Percentiles rank a stretch among this genome's conserved stretches.
Evolutionary conservation across 148 eudicot genomes (phyloP).

Genomic region (Chenopodium berlandieri): DNA sequence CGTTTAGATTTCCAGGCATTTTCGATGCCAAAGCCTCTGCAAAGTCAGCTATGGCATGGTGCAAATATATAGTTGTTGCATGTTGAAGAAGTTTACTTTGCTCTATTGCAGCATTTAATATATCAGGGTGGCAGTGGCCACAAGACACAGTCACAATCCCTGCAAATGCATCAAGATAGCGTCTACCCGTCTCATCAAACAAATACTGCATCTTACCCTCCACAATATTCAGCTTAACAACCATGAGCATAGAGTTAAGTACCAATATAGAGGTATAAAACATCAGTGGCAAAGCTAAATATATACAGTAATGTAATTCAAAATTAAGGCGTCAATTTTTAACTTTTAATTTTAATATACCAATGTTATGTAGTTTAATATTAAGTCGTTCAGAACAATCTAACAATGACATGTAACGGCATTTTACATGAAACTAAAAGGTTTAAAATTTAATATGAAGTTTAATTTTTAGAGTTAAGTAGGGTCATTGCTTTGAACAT

Average conservation of each 20-base stretch:
- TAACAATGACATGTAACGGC: too few species aligned
- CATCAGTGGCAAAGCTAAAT: background rate
- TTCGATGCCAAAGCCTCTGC: constrained; percentile 94
- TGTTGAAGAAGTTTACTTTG: constrained; percentile 95
- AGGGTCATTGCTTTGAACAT: too few species aligned
- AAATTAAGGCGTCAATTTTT: too few species aligned
- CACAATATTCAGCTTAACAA: constrained; percentile 79
- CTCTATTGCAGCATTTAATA: constrained; percentile 68
- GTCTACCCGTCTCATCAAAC: constrained; percentile 84
- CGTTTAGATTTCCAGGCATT: constrained; percentile 98
- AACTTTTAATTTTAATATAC: too few species aligned
- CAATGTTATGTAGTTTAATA: too few species aligned
- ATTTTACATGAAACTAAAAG: too few species aligned
- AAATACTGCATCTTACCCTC: constrained; percentile 99
- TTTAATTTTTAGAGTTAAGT: too few species aligned
- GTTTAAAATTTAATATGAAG: too few species aligned
- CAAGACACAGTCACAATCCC: constrained; percentile 97
- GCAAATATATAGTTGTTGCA: constrained; percentile 89
- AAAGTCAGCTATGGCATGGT: constrained; percentile 95
- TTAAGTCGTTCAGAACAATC: too few species aligned
- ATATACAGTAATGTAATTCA: too few species aligned
- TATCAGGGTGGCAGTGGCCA: constrained; percentile 97
- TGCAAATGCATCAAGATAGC: constrained; percentile 98
- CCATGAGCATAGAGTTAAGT: constrained; percentile 12
- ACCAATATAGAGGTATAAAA: background rate